Evolutionary conservation across 495 filamentous ascomycete genomes (phyloP), one percentile per base, ranked within the genome.

Genomic region (Hapsidospora chrysogenum): DNA sequence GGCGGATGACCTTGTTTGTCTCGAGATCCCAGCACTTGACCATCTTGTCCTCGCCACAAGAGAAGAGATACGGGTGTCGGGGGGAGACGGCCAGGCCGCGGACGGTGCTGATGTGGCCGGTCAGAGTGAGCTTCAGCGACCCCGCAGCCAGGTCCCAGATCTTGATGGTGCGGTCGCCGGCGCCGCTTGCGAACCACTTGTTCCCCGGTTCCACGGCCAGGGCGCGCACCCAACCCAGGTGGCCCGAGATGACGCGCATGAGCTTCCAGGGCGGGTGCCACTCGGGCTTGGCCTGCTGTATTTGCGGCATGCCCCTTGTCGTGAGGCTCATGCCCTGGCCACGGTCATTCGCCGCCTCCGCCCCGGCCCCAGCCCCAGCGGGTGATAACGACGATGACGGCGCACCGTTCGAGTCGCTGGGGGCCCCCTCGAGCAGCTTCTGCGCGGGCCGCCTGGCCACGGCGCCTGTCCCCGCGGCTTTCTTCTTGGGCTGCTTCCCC

Each of bases 11-110:
- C 57, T 92, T 93, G 55, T 99, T 99, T 6, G 83, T 89, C 52
- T 99, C 92, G 45, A 99, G 56, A 61, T 99, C 92, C 92, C 92
- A 99, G 61, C 92, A 96, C 58, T 96, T 96, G 23, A 99, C 92
- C 85, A 93, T 95, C 68, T 99, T 99, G 54, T 99, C 92, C 56
- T 99, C 92, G 34, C 82, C 92, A 46, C 92, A 96, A 10, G 83
- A 92, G 56, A 96, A 99, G 22, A 99, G 70, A 52, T 99, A 99
- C 2, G 92, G 92, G 54, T 99, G 92, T 33, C 92, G 65, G 11
- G 85, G 81, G 3, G 85, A 93, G 5, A 99, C 81, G 0, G 87
- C 92, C 32, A 99, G 63, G 5, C 92, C 92, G 30, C 92, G 76
- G 11, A 99, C 92, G 5, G 87, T 92, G 27, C 84, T 92, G 40